phyloP scores from a whole-genome alignment of 768 basidiomycete species.

The Xerocomus potaroensis region DNA sequence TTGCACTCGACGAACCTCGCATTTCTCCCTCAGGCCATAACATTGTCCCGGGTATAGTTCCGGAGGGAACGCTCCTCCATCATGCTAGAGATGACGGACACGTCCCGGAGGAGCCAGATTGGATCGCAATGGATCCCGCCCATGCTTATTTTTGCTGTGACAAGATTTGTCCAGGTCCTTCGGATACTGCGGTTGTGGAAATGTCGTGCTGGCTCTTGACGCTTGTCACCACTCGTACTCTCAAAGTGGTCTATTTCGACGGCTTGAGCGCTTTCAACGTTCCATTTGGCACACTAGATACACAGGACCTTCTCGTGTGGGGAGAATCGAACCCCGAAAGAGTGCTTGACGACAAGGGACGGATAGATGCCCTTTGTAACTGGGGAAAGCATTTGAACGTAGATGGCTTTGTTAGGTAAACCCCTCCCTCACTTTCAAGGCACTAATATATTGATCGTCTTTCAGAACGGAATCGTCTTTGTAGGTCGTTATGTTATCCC shows the following conservation, averaged over 20 bases:
- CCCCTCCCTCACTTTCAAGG: too few relatives aligned
- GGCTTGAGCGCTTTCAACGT: neutral
- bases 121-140: too few relatives aligned
- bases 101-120: too few relatives aligned
- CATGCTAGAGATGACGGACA: too few relatives aligned
- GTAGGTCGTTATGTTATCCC: constrained; percentile 24
- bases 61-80: too few relatives aligned
- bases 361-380: constrained; percentile 27
- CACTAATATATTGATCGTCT: neutral
- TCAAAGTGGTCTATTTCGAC: neutral
- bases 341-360: constrained; percentile 15
- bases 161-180: too few relatives aligned
- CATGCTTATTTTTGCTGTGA: too few relatives aligned
- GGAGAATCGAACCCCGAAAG: constrained; percentile 20
- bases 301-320: neutral
- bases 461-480: constrained; percentile 46
- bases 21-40: too few relatives aligned
- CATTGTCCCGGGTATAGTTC: too few relatives aligned
- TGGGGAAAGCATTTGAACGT: constrained; percentile 30
- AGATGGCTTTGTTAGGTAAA: constrained; percentile 32
- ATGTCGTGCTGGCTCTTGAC: neutral
- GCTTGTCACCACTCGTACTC: neutral
- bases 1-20: too few relatives aligned
- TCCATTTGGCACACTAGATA: neutral
- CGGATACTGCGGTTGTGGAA: too few relatives aligned